These are phyloP conservation scores for Leonotis leonurus DNA, from an alignment of 257 asterid genomes.

Conservation along the genomic window DNA sequence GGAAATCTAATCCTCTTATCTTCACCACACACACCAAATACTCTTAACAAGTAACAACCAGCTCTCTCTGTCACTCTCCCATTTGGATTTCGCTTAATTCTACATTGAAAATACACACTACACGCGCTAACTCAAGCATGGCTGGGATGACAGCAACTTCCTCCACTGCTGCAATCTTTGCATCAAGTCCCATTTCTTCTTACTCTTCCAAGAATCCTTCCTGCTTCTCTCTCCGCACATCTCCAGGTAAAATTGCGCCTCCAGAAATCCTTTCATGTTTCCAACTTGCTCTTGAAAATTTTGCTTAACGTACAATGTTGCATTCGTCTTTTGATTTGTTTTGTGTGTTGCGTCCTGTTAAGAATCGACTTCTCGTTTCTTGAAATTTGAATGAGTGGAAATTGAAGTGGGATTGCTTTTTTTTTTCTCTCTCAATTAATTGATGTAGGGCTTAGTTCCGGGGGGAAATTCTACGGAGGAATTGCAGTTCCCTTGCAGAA, in stretches of 20 bases:
- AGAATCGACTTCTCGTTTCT: neutral
- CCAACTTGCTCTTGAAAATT: neutral
- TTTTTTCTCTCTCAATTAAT: neutral
- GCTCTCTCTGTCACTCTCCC: neutral
- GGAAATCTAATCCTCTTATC: constrained; percentile 74
- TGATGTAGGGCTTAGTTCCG: constrained; percentile 35
- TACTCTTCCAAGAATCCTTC: constrained; percentile 29
- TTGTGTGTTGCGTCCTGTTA: neutral
- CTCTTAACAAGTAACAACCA: constrained; percentile 11
- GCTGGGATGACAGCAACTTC: constrained; percentile 51
- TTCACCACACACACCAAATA: constrained; percentile 17
- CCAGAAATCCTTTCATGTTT: neutral
- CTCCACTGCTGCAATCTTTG: constrained; percentile 36
- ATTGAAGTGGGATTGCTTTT: neutral
- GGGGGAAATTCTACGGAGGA: constrained; percentile 57
- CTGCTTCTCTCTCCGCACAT: constrained; percentile 20
- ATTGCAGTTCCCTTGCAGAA: constrained; percentile 45
- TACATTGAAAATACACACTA: neutral
- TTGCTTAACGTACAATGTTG: constrained; percentile 1
- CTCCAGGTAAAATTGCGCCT: neutral
- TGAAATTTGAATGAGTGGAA: neutral
- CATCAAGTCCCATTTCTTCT: constrained; percentile 37
- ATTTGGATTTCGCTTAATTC: neutral
- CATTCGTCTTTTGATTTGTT: neutral
- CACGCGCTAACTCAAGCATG: constrained; percentile 23